Percentiles rank a stretch among this genome's conserved stretches.
Evolutionary conservation across 2,329 filamentous ascomycete species (phyloP).

Genomic region (Verticillium tricorpus): DNA sequence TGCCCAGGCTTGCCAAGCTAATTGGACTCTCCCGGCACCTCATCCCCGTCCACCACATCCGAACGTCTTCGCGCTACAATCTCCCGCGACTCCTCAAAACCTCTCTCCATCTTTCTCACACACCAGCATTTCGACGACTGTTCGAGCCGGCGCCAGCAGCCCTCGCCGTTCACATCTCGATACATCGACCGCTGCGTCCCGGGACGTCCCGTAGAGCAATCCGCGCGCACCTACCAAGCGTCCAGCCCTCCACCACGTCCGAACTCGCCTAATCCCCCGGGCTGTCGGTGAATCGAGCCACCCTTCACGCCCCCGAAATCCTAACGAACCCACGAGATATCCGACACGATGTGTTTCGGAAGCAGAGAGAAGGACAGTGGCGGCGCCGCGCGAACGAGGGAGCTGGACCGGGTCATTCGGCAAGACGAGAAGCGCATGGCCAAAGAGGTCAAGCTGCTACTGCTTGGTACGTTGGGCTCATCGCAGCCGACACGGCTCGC

Average conservation of each 20-base stretch:
- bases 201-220: neutral
- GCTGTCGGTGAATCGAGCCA: neutral
- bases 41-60: neutral
- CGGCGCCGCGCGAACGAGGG: slow-evolving; percentile 55
- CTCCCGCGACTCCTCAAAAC: neutral
- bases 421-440: slow-evolving; percentile 83
- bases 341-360: slow-evolving; percentile 59
- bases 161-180: neutral
- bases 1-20: neutral
- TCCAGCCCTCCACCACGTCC: neutral
- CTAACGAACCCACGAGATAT: neutral
- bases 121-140: neutral
- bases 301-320: neutral
- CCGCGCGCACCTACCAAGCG: neutral
- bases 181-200: neutral
- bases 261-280: neutral
- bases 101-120: neutral
- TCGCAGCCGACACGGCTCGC: neutral
- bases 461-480: slow-evolving; percentile 65
- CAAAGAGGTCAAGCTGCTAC: slow-evolving; percentile 87
- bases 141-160: neutral
- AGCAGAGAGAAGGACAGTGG: slow-evolving; percentile 45
- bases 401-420: slow-evolving; percentile 82
- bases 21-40: neutral
- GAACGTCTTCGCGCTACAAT: neutral